Evolutionary conservation across 2,329 filamentous ascomycete species (phyloP).

Genomic region (Byssoonygena ceratinophila): DNA sequence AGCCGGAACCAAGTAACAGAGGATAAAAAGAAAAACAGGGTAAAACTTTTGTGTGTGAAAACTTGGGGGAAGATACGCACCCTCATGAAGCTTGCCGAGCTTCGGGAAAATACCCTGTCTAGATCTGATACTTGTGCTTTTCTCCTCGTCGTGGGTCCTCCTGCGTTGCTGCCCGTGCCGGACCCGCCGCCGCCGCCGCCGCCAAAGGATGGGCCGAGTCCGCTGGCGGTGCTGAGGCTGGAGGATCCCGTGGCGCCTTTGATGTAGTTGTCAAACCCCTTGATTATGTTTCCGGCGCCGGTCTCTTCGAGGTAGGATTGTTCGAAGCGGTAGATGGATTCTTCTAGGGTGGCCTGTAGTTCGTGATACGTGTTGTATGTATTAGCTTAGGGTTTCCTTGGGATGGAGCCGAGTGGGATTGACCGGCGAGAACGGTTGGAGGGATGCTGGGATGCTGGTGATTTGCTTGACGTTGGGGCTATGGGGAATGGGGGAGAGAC

Average conservation of each 20-base stretch:
- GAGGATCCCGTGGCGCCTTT: constrained; percentile 61
- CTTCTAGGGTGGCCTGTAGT: constrained; percentile 53
- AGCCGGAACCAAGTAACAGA: too few relatives aligned
- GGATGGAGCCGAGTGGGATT: neutral
- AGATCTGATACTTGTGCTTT: constrained; percentile 38
- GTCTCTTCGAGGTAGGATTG: constrained; percentile 84
- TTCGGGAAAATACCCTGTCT: constrained; percentile 41
- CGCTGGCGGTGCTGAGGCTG: constrained; percentile 23
- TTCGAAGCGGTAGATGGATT: constrained; percentile 74
- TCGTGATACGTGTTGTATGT: neutral
- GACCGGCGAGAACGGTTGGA: too few relatives aligned
- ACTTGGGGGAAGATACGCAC: too few relatives aligned
- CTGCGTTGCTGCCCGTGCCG: constrained; percentile 30
- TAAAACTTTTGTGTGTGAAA: too few relatives aligned
- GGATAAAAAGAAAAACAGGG: too few relatives aligned
- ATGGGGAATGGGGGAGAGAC: constrained; percentile 17
- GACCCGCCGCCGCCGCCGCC: constrained; percentile 34
- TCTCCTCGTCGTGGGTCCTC: constrained; percentile 30
- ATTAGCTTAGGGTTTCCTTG: neutral
- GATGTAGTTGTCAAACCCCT: constrained; percentile 96
- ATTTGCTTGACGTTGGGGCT: neutral
- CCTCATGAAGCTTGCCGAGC: constrained; percentile 40
- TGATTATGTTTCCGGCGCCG: constrained; percentile 83
- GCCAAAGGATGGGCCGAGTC: constrained; percentile 22
- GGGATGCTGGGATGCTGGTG: neutral